These are phyloP conservation scores for Coemansia pectinata DNA, from an alignment of 192 early-diverging fungal species.

Conservation along the genomic window DNA sequence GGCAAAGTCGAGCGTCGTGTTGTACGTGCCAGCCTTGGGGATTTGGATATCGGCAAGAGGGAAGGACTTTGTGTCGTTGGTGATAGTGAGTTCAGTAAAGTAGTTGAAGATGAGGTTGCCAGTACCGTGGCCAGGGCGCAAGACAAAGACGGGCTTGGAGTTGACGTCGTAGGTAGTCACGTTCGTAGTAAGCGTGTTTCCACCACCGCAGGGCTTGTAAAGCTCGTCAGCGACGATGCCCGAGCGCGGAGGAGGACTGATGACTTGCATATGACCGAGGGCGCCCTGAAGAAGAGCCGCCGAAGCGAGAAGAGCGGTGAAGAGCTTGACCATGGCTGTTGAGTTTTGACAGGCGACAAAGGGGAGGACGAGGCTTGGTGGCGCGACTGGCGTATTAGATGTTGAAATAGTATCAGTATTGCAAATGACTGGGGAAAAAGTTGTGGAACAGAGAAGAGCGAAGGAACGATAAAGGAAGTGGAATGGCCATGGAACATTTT, in stretches of 20 bases:
- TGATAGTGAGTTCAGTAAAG: slow-evolving; percentile 44
- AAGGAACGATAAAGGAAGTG: slow-evolving; percentile 33
- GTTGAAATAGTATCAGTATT: background rate
- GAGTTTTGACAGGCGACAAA: background rate
- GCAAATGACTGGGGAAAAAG: background rate
- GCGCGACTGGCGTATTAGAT: slow-evolving; percentile 3
- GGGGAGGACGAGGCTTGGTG: background rate
- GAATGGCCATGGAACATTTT: slow-evolving; percentile 21
- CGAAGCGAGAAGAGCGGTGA: slow-evolving; percentile 21
- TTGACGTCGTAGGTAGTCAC: slow-evolving; percentile 41
- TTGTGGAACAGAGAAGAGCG: slow-evolving; percentile 15
- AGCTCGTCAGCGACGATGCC: slow-evolving; percentile 41
- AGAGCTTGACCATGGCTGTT: slow-evolving; percentile 39
- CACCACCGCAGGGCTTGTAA: slow-evolving; percentile 39
- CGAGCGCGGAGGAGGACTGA: slow-evolving; percentile 29
- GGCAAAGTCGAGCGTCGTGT: slow-evolving; percentile 35
- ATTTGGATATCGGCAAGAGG: slow-evolving; percentile 20
- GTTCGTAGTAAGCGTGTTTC: slow-evolving; percentile 34
- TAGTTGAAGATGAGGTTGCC: slow-evolving; percentile 54
- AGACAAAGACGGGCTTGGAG: slow-evolving; percentile 30
- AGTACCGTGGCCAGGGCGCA: slow-evolving; percentile 33
- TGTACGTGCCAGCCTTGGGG: slow-evolving; percentile 31
- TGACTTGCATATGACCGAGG: slow-evolving; percentile 34
- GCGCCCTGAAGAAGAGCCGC: slow-evolving; percentile 37
- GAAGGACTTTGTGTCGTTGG: slow-evolving; percentile 20